Percentiles rank a stretch among this genome's conserved stretches.
Conservation (phyloP, 106 monocot genomes). For the Posidonia australis region DNA sequence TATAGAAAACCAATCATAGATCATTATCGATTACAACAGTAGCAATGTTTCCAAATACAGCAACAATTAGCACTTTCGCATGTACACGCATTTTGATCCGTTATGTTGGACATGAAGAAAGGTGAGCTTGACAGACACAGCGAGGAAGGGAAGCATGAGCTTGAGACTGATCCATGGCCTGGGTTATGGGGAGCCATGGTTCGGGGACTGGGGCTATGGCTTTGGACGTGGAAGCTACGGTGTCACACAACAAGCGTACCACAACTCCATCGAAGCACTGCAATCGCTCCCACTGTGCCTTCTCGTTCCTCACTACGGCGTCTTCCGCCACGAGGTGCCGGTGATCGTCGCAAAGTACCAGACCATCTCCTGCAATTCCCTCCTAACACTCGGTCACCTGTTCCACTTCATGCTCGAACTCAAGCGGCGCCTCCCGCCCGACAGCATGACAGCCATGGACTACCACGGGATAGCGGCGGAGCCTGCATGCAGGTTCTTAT, state of each 20-base stretch:
- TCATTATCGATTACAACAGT: too few relatives aligned
- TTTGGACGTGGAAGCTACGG: slow-evolving; percentile 59
- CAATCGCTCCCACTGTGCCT: slow-evolving; percentile 48
- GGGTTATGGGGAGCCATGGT: slow-evolving; percentile 78
- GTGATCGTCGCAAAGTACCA: slow-evolving; percentile 55
- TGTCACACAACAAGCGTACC: slow-evolving; percentile 44
- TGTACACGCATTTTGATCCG: background rate
- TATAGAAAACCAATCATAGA: too few relatives aligned
- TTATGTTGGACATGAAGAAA: slow-evolving; percentile 13
- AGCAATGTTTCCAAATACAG: too few relatives aligned
- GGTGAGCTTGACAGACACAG: slow-evolving; percentile 61
- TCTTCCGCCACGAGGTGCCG: slow-evolving; percentile 22
- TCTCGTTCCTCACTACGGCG: slow-evolving; percentile 38
- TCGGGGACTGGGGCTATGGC: slow-evolving; percentile 64
- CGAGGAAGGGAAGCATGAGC: slow-evolving; percentile 65
- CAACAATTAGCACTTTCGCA: too few relatives aligned
- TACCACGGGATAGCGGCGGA: slow-evolving; percentile 41
- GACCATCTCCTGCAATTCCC: slow-evolving; percentile 22
- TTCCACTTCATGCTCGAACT: slow-evolving; percentile 66
- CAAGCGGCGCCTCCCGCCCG: slow-evolving; percentile 33
- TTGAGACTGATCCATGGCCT: slow-evolving; percentile 64
- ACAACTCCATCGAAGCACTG: slow-evolving; percentile 41
- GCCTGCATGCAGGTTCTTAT: slow-evolving; percentile 30
- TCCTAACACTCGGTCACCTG: slow-evolving; percentile 50
- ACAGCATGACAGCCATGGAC: slow-evolving; percentile 32